Evolutionary conservation across 306 rosid species (phyloP), one percentile per base, ranked within the genome.

Genomic region (Rosa lucieae): DNA sequence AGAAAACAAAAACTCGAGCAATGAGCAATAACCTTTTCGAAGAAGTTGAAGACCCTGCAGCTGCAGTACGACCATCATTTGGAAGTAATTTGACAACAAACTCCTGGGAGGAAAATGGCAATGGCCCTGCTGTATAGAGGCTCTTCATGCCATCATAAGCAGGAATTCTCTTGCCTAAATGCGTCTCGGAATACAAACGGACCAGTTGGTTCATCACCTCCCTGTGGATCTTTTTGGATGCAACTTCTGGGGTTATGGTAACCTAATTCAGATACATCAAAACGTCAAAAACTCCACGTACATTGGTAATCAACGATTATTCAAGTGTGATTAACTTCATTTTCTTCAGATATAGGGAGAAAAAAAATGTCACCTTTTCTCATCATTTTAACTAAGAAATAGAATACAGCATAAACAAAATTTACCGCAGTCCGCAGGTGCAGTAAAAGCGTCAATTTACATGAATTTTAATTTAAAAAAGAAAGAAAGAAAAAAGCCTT

Each of bases 111-210:
- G 5, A 0, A 42, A 95, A 95, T 0, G 99, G 98, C 12, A 95
- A 77, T 0, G 87, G 65, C 0, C 92, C 92, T 0, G 89, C 89
- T 0, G 89, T 87, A 10, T 46, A 95, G 1, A 92, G 75, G 49
- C 84, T 89, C 56, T 91, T 94, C 11, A 89, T 72, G 0, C 99
- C 99, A 78, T 94, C 99, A 5, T 85, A 94, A 0, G 92, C 95
- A 0, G 90, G 84, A 0, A 3, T 6, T 4, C 87, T 87, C 6
- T 26, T 80, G 0, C 89, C 93, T 5, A 94, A 12, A 0, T 70
- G 58, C 0, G 91, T 62, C 5, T 79, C 85, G 0, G 6, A 3
- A 9, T 85, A 76, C 37, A 47, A 1, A 0, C 8, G 2, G 0
- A 78, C 74, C 0, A 95, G 49, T 35, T 77, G 80, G 0, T 0